Percentiles rank a stretch among this genome's conserved stretches.
These are phyloP conservation scores for Citrus unshiu DNA, from an alignment of 345 rosid genomes.

Conservation along the genomic window DNA sequence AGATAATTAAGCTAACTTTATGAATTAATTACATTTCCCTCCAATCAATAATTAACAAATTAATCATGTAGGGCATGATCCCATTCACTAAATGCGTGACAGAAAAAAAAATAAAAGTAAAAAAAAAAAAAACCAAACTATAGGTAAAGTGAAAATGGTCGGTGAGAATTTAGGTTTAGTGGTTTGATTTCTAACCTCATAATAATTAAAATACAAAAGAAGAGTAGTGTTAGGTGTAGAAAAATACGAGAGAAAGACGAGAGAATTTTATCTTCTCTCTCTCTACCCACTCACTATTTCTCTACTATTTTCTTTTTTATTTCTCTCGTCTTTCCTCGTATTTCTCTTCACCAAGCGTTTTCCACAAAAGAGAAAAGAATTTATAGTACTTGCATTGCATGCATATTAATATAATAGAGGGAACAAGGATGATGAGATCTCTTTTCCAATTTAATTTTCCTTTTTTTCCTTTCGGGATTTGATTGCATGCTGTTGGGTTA, in stretches of 20 bases:
- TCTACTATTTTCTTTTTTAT: no score
- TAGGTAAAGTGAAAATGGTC: neutral
- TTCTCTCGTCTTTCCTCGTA: no score
- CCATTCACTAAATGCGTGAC: neutral
- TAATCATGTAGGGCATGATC: neutral
- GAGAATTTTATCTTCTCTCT: no score
- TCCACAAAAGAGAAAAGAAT: no score
- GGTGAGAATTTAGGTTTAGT: slow-evolving; percentile 2
- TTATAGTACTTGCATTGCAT: neutral
- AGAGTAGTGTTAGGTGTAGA: no score
- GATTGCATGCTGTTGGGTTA: slow-evolving; percentile 8
- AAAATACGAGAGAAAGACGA: no score
- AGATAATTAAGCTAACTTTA: neutral
- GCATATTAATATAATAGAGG: neutral
- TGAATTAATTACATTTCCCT: neutral
- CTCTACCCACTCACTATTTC: no score
- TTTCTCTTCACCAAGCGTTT: no score
- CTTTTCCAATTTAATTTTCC: neutral
- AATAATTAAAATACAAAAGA: neutral
- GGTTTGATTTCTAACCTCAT: neutral
- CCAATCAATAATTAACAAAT: neutral
- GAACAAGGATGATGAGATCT: slow-evolving; percentile 31
- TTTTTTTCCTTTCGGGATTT: slow-evolving; percentile 20
- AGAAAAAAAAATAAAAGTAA: neutral
- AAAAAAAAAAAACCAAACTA: neutral